Base-by-base conservation (phyloP, 306 rosid species). In the Glycine soja region DNA sequence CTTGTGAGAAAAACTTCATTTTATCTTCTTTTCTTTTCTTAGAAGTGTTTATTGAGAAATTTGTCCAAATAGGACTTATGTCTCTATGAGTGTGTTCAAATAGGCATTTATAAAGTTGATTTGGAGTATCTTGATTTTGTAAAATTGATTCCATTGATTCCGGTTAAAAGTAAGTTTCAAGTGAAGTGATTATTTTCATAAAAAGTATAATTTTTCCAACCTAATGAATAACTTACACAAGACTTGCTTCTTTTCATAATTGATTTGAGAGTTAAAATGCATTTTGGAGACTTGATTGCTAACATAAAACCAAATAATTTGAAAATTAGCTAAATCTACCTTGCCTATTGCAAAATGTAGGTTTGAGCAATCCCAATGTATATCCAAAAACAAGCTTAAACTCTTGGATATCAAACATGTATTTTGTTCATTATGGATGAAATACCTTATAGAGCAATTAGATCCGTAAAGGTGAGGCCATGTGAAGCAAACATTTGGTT, bases 381-480 rank as follows among this genome's bases (percentile, higher is more conserved):
- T 38, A 36, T 36, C 40, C 40, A 36, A 4, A 36, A 36, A 36
- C 40, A 36, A 36, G 40, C 5, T 36, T 36, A 66, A 3, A 40
- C 69, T 32, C 16, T 11, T 14, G 7, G 36, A 38, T 38, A 65
- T 24, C 24, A 0, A 66, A 15, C 30, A 40, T 7, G 72, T 40
- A 40, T 15, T 42, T 7, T 36, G 13, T 15, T 30, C n/a, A 16
- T 53, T 62, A 71, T 51, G 82, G 67, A 51, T 76, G 24, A 42
- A 58, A 53, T 82, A 94, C 98, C 98, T 82, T 97, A 95, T 50
- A 95, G 92, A 3, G 97, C 99, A 79, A 92, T 40, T 72, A 95
- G 80, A 80, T 95, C 92, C 6, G 82, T 62, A 8, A 88, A 88
- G 69, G 84, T 48, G 70, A 93, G 97, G 61, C 95, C 97, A 67